Conservation (phyloP, 495 filamentous ascomycete genomes). For the Cercophora newfieldiana region DNA sequence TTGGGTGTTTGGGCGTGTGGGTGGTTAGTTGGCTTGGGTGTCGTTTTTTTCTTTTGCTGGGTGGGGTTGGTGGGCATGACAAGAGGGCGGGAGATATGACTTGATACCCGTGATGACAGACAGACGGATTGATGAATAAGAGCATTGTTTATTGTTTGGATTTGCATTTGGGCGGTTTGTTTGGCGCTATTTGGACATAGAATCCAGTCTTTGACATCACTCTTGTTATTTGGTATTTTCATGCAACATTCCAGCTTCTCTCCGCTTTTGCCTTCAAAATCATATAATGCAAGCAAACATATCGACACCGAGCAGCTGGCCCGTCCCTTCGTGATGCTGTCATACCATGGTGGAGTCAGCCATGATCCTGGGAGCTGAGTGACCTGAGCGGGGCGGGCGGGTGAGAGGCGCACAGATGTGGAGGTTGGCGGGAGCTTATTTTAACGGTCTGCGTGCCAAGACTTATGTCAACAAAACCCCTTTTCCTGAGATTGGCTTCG, state of each 20-base stretch:
- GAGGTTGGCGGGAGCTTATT: conserved; percentile 4
- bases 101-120: not conserved
- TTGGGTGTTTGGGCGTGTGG: not conserved
- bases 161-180: not conserved
- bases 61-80: not conserved
- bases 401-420: not conserved
- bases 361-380: not conserved
- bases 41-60: not conserved
- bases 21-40: not conserved
- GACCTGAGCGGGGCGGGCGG: not conserved
- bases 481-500: not conserved
- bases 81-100: not conserved
- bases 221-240: not conserved
- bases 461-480: conserved; percentile 9
- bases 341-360: not conserved
- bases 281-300: not conserved
- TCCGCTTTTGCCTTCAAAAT: not conserved
- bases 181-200: not conserved
- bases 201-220: not conserved
- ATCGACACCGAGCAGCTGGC: not conserved
- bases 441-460: conserved; percentile 4
- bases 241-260: not conserved
- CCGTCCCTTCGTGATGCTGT: not conserved
- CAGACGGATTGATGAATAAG: not conserved
- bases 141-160: not conserved